Percentiles rank a stretch among this genome's conserved stretches.
Evolutionary conservation across 805 yeast species (phyloP).

Genomic region (Nakazawaea ishiwadae): DNA sequence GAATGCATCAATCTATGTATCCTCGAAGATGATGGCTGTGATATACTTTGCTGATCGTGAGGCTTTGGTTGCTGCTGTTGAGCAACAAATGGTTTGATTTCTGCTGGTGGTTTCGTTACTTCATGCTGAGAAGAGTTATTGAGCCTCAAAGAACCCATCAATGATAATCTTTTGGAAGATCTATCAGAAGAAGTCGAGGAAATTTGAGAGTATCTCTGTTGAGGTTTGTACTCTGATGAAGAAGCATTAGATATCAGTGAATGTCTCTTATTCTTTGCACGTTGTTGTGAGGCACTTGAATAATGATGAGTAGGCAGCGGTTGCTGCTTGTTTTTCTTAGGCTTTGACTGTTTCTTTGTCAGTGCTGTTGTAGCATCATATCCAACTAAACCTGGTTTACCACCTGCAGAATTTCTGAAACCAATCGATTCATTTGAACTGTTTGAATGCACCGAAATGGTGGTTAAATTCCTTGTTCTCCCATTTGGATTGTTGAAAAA

Average conservation of each 20-base stretch:
- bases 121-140: not conserved
- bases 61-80: constrained; percentile 1
- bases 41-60: not conserved
- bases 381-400: constrained; percentile 12
- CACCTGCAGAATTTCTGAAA: constrained; percentile 3
- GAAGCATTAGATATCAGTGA: not conserved
- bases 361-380: not conserved
- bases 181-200: constrained; percentile 9
- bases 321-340: not conserved
- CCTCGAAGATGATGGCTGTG: constrained; percentile 6
- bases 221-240: not conserved
- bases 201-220: constrained; percentile 7
- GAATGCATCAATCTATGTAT: constrained; percentile 22
- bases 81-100: too few species aligned
- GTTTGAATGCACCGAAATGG: constrained; percentile 9
- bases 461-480: constrained; percentile 7
- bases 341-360: not conserved
- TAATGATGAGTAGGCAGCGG: not conserved
- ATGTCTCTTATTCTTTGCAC: not conserved
- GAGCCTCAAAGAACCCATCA: constrained; percentile 3
- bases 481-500: constrained; percentile 10
- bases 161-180: constrained; percentile 8
- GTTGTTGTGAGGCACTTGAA: not conserved
- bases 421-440: constrained; percentile 6
- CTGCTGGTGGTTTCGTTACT: not conserved